phyloP scores from a whole-genome alignment of 1,139 yeast species.

The Yamadazyma taylorii region DNA sequence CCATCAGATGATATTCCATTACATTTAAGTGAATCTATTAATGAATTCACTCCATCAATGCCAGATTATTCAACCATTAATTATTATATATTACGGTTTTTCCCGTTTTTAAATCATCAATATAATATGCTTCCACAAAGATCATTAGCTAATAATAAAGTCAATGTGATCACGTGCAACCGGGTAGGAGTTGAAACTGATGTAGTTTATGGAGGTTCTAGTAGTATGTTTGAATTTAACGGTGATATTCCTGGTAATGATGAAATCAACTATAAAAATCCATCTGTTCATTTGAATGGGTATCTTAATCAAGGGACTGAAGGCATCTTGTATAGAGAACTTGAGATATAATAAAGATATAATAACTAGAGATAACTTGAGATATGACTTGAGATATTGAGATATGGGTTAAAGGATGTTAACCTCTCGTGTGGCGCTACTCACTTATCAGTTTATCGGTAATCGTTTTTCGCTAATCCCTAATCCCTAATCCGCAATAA shows the following conservation, averaged over 20 bases:
- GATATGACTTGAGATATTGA: too few relatives aligned
- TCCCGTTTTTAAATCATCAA: slow-evolving; percentile 57
- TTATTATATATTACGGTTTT: slow-evolving; percentile 74
- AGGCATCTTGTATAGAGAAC: slow-evolving; percentile 60
- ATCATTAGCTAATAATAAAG: slow-evolving; percentile 24
- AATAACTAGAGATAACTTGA: too few relatives aligned
- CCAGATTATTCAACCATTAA: slow-evolving; percentile 33
- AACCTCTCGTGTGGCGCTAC: too few relatives aligned
- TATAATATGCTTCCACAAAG: slow-evolving; percentile 27
- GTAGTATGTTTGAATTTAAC: slow-evolving; percentile 54
- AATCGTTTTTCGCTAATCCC: too few relatives aligned
- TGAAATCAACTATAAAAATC: slow-evolving; percentile 32
- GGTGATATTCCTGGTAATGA: slow-evolving; percentile 16
- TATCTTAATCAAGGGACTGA: slow-evolving; percentile 61
- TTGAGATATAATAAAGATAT: slow-evolving; percentile 37
- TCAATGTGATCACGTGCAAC: slow-evolving; percentile 58
- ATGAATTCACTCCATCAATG: slow-evolving; percentile 15
- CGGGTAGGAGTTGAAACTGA: slow-evolving; percentile 74
- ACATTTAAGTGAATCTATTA: background rate
- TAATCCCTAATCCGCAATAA: too few relatives aligned
- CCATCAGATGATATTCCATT: slow-evolving; percentile 2
- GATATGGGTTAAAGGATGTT: background rate
- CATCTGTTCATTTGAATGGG: slow-evolving; percentile 55
- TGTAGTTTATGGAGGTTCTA: slow-evolving; percentile 72
- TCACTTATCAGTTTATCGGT: too few relatives aligned